Conservation (phyloP, 2,329 filamentous ascomycete genomes). For the Alternaria gaisen region DNA sequence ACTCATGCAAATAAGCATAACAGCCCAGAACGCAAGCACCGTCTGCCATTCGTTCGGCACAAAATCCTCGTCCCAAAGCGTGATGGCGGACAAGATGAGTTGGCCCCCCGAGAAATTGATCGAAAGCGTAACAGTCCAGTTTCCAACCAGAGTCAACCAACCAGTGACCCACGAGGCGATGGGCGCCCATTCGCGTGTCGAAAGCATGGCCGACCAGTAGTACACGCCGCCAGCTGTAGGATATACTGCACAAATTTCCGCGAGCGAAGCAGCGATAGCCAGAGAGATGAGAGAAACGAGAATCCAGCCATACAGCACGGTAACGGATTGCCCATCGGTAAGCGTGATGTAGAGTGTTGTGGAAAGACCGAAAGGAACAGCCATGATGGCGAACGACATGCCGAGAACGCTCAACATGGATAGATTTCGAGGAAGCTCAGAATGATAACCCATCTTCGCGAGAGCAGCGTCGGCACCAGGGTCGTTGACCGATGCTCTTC, state of each 20-base stretch:
- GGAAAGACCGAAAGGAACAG: conserved; percentile 72
- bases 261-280: conserved; percentile 73
- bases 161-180: conserved; percentile 75
- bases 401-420: conserved; percentile 76
- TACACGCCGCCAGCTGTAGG: conserved; percentile 80
- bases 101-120: conserved; percentile 75
- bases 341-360: conserved; percentile 75
- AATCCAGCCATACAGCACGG: conserved; percentile 75
- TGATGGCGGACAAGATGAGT: conserved; percentile 72
- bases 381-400: conserved; percentile 78
- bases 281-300: conserved; percentile 72
- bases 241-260: conserved; percentile 78
- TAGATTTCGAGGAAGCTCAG: conserved; percentile 71
- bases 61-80: conserved; percentile 75
- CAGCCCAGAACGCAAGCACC: conserved; percentile 75
- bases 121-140: conserved; percentile 71
- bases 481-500: conserved; percentile 40
- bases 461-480: conserved; percentile 66
- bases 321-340: conserved; percentile 73
- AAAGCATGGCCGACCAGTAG: conserved; percentile 74
- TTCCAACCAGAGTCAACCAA: conserved; percentile 76
- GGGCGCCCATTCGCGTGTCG: conserved; percentile 70
- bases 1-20: conserved; percentile 70
- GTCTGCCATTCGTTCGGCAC: conserved; percentile 74
- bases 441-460: conserved; percentile 73